Evolutionary conservation across 2,329 filamentous ascomycete species (phyloP), one percentile per base, ranked within the genome.

Genomic region (Hypocreales sp.): DNA sequence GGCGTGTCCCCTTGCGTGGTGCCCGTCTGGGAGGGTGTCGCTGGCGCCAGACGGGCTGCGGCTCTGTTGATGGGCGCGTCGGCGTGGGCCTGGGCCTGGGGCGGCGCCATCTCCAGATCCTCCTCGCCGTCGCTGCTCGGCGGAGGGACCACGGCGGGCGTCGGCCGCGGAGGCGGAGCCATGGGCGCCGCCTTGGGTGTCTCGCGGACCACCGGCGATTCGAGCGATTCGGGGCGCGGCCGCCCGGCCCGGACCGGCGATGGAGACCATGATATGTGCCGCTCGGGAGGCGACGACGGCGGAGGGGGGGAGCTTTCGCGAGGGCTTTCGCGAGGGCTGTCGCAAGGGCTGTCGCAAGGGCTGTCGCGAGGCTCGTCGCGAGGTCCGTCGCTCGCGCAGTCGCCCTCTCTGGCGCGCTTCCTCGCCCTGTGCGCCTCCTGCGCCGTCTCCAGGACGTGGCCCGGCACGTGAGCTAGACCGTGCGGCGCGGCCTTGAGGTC

Each of bases 101-200:
- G 51, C 5, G 53, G 34, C 20, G 45, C 43, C 25, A 47, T 43
- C 25, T 57, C 55, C n/a, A 55, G 31, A 7, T 54, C 50, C 10
- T 55, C 50, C 14, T 55, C 52, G 7, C 43, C 33, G 15, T 33
- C 35, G 35, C 34, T 41, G 4, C 23, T 26, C 2, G 20, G 15
- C 2, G 18, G 23, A 25, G 20, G 27, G 3, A 12, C 26, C 12
- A 13, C 5, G 16, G 11, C 7, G 4, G 14, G 24, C 10, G 9
- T 13, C 12, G 24, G 16, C 9, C n/a, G n/a, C 10, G 30, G 31
- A 5, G 22, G 31, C 15, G 35, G 38, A 3, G 22, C 28, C 33
- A 34, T 26, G 9, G 28, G 29, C 15, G 27, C 30, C 10, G 35
- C 17, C 18, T 40, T 39, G 8, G 41, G 40, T 5, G 39, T 47